phyloP scores from a whole-genome alignment of 495 filamentous ascomycete species.

The Peziza echinospora region DNA sequence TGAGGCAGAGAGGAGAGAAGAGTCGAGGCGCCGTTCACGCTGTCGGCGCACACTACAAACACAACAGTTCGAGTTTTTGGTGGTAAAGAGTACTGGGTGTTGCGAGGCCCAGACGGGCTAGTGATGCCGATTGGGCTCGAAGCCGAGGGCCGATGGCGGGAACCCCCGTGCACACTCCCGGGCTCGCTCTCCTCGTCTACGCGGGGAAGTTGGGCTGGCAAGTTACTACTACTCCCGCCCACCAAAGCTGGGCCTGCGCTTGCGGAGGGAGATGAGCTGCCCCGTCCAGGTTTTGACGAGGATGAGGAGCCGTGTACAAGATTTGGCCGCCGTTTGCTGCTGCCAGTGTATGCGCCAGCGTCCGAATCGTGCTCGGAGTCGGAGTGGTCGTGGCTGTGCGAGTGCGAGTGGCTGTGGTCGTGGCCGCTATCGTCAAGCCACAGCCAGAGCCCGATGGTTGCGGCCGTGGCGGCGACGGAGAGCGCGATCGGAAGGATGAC shows the following conservation, averaged over 20 bases:
- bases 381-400: background rate
- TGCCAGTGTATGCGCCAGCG: background rate
- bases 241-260: background rate
- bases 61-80: background rate
- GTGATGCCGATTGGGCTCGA: background rate
- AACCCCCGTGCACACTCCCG: no score
- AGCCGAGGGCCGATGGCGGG: background rate
- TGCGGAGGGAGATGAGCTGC: background rate
- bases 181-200: background rate
- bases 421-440: background rate
- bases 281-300: no score
- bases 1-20: background rate
- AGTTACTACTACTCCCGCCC: background rate
- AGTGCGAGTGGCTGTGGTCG: background rate
- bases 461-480: constrained; percentile 19
- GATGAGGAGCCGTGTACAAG: background rate
- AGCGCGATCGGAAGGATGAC: constrained; percentile 28
- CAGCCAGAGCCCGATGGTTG: constrained; percentile 14
- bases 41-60: background rate
- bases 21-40: background rate
- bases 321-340: background rate
- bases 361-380: background rate
- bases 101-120: background rate
- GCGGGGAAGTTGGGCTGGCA: background rate
- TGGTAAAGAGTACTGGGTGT: background rate